Evolutionary conservation across 2,329 filamentous ascomycete species (phyloP).

Genomic region (Penicillium paneum): DNA sequence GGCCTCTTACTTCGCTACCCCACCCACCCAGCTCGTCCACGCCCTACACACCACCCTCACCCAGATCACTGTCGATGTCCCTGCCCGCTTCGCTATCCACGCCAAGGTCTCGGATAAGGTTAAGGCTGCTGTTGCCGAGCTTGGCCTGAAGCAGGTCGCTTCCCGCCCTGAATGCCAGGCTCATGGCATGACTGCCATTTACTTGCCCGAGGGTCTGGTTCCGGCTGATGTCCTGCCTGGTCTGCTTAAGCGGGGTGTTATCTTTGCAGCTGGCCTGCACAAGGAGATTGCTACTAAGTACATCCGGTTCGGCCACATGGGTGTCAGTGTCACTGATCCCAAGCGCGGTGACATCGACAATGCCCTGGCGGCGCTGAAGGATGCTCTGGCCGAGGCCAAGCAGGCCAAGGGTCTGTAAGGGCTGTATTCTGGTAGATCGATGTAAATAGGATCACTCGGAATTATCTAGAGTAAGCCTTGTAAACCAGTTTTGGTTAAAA

Average conservation of each 20-base stretch:
- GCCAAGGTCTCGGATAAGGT: slow-evolving; percentile 75
- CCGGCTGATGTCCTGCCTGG: slow-evolving; percentile 81
- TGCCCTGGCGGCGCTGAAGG: slow-evolving; percentile 73
- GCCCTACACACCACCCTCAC: slow-evolving; percentile 85
- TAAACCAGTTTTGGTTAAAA: background rate
- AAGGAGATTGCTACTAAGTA: slow-evolving; percentile 94
- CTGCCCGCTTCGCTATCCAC: slow-evolving; percentile 81
- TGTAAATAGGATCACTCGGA: slow-evolving; percentile 3
- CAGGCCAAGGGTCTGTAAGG: slow-evolving; percentile 50
- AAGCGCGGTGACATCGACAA: slow-evolving; percentile 77
- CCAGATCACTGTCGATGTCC: slow-evolving; percentile 76
- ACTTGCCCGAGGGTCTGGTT: slow-evolving; percentile 79
- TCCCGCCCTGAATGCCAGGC: slow-evolving; percentile 84
- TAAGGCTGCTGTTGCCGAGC: slow-evolving; percentile 74
- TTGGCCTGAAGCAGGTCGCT: slow-evolving; percentile 86
- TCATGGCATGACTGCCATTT: slow-evolving; percentile 97
- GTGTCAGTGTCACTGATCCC: slow-evolving; percentile 81
- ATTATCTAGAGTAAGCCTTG: background rate
- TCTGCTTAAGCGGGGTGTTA: slow-evolving; percentile 78
- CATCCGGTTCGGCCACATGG: slow-evolving; percentile 97
- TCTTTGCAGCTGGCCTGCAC: slow-evolving; percentile 94
- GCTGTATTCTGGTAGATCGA: background rate
- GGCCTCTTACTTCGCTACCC: slow-evolving; percentile 95
- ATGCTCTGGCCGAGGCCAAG: slow-evolving; percentile 70
- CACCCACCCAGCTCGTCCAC: slow-evolving; percentile 87